phyloP scores from a whole-genome alignment of 352 stramenopile genomes.

The Thalassiosira mediterranea region DNA sequence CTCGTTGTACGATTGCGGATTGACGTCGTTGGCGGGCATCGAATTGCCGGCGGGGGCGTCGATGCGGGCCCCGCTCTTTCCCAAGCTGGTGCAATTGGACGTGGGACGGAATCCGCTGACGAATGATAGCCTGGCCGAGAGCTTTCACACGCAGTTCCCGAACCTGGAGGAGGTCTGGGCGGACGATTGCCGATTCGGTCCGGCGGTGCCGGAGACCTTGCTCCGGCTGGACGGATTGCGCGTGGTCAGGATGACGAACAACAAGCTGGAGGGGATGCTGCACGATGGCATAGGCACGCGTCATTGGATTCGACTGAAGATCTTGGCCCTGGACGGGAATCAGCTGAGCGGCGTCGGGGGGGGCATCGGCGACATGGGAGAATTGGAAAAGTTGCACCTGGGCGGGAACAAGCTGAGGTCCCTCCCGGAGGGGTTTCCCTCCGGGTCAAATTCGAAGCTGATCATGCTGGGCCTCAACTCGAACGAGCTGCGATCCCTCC shows the following conservation, averaged over 20 bases:
- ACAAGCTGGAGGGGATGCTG: constrained; percentile 23
- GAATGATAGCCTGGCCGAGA: constrained; percentile 24
- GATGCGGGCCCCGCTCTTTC: constrained; percentile 21
- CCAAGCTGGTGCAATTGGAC: constrained; percentile 32
- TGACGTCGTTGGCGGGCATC: too few species aligned
- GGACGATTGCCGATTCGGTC: constrained; percentile 39
- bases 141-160: constrained; percentile 39
- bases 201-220: constrained; percentile 9
- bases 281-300: constrained; percentile 10
- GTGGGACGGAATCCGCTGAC: constrained; percentile 41
- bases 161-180: constrained; percentile 22
- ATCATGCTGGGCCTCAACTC: constrained; percentile 27
- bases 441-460: constrained; percentile 11
- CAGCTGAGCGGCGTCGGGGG: constrained; percentile 1
- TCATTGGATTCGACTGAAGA: constrained; percentile 11
- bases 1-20: too few species aligned
- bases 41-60: too few species aligned
- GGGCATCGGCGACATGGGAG: constrained; percentile 19
- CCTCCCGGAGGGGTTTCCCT: constrained; percentile 28
- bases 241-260: constrained; percentile 34
- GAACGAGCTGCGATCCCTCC: too few species aligned
- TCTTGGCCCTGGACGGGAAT: constrained; percentile 41
- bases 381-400: constrained; percentile 38
- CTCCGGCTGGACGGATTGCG: constrained; percentile 23
- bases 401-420: constrained; percentile 23